A percentile compares a stretch with the other conserved stretches of the same genome.
Evolutionary conservation across 176 grass and related monocot genomes (phyloP).

Genomic region (Tuctoria greenei): DNA sequence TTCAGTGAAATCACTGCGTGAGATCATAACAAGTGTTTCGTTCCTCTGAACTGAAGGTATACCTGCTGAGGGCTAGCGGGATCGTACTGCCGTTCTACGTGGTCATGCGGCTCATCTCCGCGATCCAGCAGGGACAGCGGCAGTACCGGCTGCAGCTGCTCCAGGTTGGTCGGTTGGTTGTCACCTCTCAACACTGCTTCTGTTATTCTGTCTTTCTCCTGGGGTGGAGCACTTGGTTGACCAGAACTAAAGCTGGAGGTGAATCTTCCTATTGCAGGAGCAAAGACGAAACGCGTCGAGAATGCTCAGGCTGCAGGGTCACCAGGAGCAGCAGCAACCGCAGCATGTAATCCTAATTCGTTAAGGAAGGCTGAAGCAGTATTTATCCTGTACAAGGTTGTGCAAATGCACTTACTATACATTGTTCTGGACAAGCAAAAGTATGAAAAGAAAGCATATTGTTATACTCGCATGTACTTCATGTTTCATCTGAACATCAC

Average conservation of each 20-base stretch:
- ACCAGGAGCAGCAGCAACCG: slow-evolving; percentile 5
- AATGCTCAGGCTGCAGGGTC: not conserved
- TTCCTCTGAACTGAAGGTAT: slow-evolving; percentile 37
- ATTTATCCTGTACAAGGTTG: not conserved
- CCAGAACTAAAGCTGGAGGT: not conserved
- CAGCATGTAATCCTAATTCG: slow-evolving; percentile 24
- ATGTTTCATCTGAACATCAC: not conserved
- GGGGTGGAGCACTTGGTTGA: too few relatives aligned
- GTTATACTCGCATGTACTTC: not conserved
- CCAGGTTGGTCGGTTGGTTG: slow-evolving; percentile 35
- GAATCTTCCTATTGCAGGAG: slow-evolving; percentile 1
- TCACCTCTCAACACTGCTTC: not conserved
- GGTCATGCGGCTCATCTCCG: slow-evolving; percentile 58
- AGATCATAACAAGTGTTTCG: not conserved
- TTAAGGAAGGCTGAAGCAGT: not conserved
- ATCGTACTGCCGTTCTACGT: slow-evolving; percentile 73
- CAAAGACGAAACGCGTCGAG: slow-evolving; percentile 40
- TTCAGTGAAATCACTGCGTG: too few relatives aligned
- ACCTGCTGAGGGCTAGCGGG: slow-evolving; percentile 59
- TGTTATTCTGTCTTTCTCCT: not conserved
- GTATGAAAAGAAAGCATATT: not conserved
- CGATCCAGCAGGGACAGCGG: slow-evolving; percentile 52
- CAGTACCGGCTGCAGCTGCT: slow-evolving; percentile 51
- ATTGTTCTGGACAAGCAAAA: not conserved
- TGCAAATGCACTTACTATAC: not conserved